phyloP scores from a whole-genome alignment of 2,329 filamentous ascomycete genomes.

The Alternaria ventricosa region DNA sequence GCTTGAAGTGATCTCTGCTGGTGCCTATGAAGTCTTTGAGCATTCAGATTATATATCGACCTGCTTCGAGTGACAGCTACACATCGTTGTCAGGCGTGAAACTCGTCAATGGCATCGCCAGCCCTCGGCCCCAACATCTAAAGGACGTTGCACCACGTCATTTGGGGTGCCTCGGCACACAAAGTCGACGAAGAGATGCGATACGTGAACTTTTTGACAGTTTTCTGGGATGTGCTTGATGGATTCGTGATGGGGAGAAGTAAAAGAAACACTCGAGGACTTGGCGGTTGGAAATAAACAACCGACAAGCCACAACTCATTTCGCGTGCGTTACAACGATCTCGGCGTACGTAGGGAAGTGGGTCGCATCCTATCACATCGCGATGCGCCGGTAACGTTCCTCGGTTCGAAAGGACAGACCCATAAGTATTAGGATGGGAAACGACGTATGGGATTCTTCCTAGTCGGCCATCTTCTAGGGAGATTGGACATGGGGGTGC shows the following conservation, averaged over 20 bases:
- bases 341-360: neutral
- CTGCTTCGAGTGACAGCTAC: neutral
- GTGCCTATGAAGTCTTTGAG: neutral
- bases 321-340: neutral
- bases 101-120: neutral
- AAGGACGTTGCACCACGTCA: neutral
- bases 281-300: neutral
- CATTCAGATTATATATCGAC: neutral
- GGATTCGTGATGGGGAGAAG: neutral
- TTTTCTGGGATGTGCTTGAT: neutral
- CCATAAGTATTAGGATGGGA: neutral
- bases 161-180: neutral
- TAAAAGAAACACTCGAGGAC: constrained; percentile 1
- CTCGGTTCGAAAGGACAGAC: neutral
- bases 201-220: neutral
- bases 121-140: neutral
- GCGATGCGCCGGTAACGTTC: neutral
- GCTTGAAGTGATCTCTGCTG: neutral
- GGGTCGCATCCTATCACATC: neutral
- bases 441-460: neutral
- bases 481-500: neutral
- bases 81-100: neutral
- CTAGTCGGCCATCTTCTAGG: neutral
- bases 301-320: constrained; percentile 1
- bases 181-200: neutral